These are phyloP conservation scores for Herpetomonas samuelpessoai DNA, from an alignment of 208 protist genomes.

Conservation along the genomic window DNA sequence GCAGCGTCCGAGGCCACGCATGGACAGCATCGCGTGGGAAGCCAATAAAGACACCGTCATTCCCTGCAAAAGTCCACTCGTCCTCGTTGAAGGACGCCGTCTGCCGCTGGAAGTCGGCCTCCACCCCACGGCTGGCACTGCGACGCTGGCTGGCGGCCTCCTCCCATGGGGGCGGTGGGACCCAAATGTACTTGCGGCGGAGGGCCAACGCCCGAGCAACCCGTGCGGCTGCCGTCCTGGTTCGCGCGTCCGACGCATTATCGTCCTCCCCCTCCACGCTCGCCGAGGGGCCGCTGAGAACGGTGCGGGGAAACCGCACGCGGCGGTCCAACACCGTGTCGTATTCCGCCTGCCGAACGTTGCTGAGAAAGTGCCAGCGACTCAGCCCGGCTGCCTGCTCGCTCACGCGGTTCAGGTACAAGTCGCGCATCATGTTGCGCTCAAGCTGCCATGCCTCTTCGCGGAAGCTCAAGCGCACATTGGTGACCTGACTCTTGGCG, in stretches of 20 bases:
- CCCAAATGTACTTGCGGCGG: slow-evolving; percentile 79
- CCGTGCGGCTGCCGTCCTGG: slow-evolving; percentile 35
- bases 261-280: slow-evolving; percentile 20
- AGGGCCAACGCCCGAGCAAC: slow-evolving; percentile 73
- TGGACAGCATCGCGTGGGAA: slow-evolving; percentile 71
- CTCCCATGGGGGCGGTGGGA: slow-evolving; percentile 75
- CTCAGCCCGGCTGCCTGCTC: slow-evolving; percentile 43
- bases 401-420: slow-evolving; percentile 48
- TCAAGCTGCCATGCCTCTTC: slow-evolving; percentile 81
- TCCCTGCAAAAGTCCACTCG: slow-evolving; percentile 84
- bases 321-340: slow-evolving; percentile 79
- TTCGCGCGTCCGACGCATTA: slow-evolving; percentile 16
- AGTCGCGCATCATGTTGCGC: slow-evolving; percentile 76
- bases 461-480: slow-evolving; percentile 82
- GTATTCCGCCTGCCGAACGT: slow-evolving; percentile 84
- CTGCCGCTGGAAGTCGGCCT: slow-evolving; percentile 82
- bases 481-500: slow-evolving; percentile 78
- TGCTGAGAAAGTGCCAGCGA: slow-evolving; percentile 80
- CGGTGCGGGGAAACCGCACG: slow-evolving; percentile 87
- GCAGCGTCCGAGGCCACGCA: slow-evolving; percentile 78
- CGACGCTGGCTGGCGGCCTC: slow-evolving; percentile 13
- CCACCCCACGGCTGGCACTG: slow-evolving; percentile 46
- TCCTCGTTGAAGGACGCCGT: slow-evolving; percentile 88
- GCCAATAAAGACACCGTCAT: slow-evolving; percentile 87
- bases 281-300: slow-evolving; percentile 63